Evolutionary conservation across 2,329 filamentous ascomycete genomes (phyloP).

Genomic region (Teratosphaeria zuluensis): DNA sequence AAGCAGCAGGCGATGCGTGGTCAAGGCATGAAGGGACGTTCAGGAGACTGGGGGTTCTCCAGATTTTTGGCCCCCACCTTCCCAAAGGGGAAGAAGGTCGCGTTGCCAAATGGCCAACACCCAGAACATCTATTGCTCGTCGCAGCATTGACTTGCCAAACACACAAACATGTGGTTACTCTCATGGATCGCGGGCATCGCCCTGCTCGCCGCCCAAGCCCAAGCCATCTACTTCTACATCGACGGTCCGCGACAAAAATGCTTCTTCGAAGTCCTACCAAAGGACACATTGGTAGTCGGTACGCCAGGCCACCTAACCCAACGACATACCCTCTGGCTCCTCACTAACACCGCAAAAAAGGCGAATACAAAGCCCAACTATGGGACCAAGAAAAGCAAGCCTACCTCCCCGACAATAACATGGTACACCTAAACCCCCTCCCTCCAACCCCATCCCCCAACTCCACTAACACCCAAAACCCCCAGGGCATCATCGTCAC

Average conservation of each 20-base stretch:
- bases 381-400: slow-evolving; percentile 59
- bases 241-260: slow-evolving; percentile 75
- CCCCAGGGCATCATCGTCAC: slow-evolving; percentile 67
- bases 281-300: slow-evolving; percentile 94
- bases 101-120: neutral
- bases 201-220: slow-evolving; percentile 45
- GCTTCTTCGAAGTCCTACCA: slow-evolving; percentile 96
- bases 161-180: slow-evolving; percentile 17
- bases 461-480: neutral
- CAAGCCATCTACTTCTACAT: slow-evolving; percentile 94
- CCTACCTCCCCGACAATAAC: slow-evolving; percentile 63
- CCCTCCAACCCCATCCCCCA: neutral
- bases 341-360: slow-evolving; percentile 21
- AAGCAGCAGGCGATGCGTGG: neutral
- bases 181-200: slow-evolving; percentile 15
- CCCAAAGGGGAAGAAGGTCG: neutral
- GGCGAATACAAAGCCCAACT: slow-evolving; percentile 81
- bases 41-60: neutral
- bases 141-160: neutral
- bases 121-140: neutral
- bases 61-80: neutral
- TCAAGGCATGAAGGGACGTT: neutral
- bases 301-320: slow-evolving; percentile 24
- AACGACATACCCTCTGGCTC: neutral
- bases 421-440: slow-evolving; percentile 19